phyloP scores from a whole-genome alignment of 2,329 filamentous ascomycete species.

The Fusarium keratoplasticum region DNA sequence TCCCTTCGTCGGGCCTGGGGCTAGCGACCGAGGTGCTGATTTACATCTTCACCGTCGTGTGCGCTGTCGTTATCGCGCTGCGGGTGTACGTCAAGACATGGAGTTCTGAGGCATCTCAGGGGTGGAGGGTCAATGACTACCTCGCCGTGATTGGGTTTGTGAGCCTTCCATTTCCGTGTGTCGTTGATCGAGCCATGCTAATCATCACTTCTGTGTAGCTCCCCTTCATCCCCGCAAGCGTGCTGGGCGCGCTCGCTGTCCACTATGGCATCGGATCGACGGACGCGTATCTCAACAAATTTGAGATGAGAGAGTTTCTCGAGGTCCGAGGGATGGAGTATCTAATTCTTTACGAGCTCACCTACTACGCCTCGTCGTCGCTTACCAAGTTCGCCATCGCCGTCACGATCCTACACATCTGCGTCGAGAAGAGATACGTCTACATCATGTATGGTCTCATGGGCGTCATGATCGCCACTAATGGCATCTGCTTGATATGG shows the following conservation, averaged over 20 bases:
- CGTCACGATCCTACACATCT: constrained; percentile 27
- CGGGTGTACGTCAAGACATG: constrained; percentile 11
- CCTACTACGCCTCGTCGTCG: constrained; percentile 16
- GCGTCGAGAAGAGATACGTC: constrained; percentile 20
- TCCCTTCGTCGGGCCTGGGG: constrained; percentile 5
- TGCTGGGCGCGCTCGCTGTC: constrained; percentile 11
- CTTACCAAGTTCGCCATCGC: constrained; percentile 31
- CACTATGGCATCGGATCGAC: constrained; percentile 21
- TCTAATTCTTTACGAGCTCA: constrained; percentile 19
- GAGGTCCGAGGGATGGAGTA: constrained; percentile 26
- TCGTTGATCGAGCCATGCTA: neutral
- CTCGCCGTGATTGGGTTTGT: constrained; percentile 25
- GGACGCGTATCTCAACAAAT: constrained; percentile 8
- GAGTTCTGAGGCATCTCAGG: neutral
- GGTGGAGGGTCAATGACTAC: constrained; percentile 28
- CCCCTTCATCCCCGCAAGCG: constrained; percentile 22
- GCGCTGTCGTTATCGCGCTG: neutral
- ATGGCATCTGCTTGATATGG: constrained; percentile 8
- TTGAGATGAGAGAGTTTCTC: constrained; percentile 13
- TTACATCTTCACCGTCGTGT: constrained; percentile 15
- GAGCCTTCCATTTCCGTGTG: neutral
- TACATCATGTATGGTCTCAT: constrained; percentile 24
- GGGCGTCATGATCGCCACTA: constrained; percentile 8
- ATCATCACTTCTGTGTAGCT: neutral
- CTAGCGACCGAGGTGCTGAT: constrained; percentile 12